A percentile compares a stretch with the other conserved stretches of the same genome.
phyloP scores from a whole-genome alignment of 495 filamentous ascomycete genomes.

The Astrothelium subdiscretum region DNA sequence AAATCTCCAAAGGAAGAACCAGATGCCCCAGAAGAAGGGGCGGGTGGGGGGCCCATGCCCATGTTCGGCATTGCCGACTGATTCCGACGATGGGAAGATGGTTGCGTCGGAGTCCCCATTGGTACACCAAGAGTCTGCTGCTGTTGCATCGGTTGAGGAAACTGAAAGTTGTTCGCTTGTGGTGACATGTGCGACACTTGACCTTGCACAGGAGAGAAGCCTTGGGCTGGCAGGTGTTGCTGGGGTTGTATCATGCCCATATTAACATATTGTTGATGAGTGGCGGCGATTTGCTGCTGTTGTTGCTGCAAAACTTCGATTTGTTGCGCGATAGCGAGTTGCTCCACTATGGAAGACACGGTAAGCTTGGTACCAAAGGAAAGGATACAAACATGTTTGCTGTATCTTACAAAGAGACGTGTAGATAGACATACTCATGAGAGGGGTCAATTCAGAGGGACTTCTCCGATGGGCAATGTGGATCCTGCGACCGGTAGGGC shows the following conservation, averaged over 20 bases:
- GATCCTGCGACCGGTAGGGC: slow-evolving; percentile 77
- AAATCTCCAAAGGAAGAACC: slow-evolving; percentile 73
- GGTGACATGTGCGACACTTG: slow-evolving; percentile 67
- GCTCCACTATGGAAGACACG: slow-evolving; percentile 54
- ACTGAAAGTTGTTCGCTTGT: slow-evolving; percentile 77
- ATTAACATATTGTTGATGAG: slow-evolving; percentile 93
- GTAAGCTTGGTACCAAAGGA: background rate
- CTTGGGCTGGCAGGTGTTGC: slow-evolving; percentile 57
- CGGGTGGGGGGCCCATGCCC: slow-evolving; percentile 85
- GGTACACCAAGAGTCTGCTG: slow-evolving; percentile 54
- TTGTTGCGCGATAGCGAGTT: slow-evolving; percentile 96
- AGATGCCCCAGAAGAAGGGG: slow-evolving; percentile 89
- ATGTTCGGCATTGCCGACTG: slow-evolving; percentile 93
- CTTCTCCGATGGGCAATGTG: slow-evolving; percentile 97
- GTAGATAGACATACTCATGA: slow-evolving; percentile 75
- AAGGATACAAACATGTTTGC: background rate
- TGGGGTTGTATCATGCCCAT: slow-evolving; percentile 85
- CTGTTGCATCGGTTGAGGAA: slow-evolving; percentile 46
- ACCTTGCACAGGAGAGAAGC: slow-evolving; percentile 58
- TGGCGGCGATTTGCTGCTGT: slow-evolving; percentile 92
- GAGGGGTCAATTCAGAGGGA: slow-evolving; percentile 91
- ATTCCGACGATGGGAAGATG: slow-evolving; percentile 88
- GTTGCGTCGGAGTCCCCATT: slow-evolving; percentile 65
- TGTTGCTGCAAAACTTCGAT: slow-evolving; percentile 96
- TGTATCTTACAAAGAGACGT: slow-evolving; percentile 2